Base-by-base conservation (phyloP, 257 asterid genomes). In the Solanum chilense region DNA sequence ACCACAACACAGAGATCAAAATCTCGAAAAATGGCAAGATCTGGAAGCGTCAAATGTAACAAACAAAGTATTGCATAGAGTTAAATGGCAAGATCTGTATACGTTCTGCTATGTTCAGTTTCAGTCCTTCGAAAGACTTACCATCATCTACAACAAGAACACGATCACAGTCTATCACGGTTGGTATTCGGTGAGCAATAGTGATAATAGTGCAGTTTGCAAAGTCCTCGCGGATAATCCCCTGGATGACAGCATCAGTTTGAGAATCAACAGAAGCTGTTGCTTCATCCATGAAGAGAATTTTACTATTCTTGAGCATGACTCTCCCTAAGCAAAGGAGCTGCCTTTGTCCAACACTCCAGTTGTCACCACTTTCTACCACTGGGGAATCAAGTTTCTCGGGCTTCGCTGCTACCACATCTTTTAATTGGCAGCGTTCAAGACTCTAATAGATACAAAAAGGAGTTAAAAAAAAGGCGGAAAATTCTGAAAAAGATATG, bases 241-340 rank as follows among this genome's bases (percentile, higher is more conserved):
- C 89, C 68, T 95, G 97, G 81, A 95, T 95, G 49, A 90, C 91
- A 10, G 88, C 91, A 76, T 95, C 98, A 4, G 98, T 95, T 37
- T 93, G 94, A 4, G 98, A 93, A 89, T 95, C 98, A 25, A 95
- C 96, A 1, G 98, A 95, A 14, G 98, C 98, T 1, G 98, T 95
- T 31, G 98, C 98, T 88, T 94, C 98, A 64, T 95, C 98, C 95
- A 95, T 94, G 85, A 95, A 93, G 39, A 95, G 75, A 35, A 95
- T 83, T 69, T 73, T 85, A 90, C 95, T 90, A 12, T 86, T 92
- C 60, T 94, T 95, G 75, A 95, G 92, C 94, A 95, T 74, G 7
- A 94, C 98, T 45, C 98, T 86, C 62, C 98, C 98, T 77, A 94
- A 88, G 89, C 97, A 95, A 12, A 95, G 92, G 7, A 95, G 98